phyloP scores from a whole-genome alignment of 169 alveolate genomes.

The Plasmodium falciparum region DNA sequence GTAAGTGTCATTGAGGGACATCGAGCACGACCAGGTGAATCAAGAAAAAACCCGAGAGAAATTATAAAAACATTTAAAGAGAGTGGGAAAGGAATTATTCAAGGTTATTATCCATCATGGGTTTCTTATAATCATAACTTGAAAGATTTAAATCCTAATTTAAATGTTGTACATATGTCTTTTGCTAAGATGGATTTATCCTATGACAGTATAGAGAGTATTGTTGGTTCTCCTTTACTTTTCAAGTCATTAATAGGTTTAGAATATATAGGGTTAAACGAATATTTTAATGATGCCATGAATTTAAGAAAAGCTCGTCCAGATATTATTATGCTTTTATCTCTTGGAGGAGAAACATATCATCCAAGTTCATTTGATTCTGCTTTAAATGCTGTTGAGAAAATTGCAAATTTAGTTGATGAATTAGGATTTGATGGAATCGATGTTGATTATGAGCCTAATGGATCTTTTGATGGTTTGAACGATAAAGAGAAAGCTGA shows the following conservation, averaged over 20 bases:
- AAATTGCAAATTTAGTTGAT: constrained; percentile 16
- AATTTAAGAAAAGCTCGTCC: constrained; percentile 29
- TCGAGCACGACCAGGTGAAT: constrained; percentile 12
- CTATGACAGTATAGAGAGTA: constrained; percentile 3
- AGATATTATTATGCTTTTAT: constrained; percentile 20
- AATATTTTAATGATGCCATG: constrained; percentile 21
- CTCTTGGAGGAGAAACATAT: constrained; percentile 22
- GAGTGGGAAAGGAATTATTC: constrained; percentile 10
- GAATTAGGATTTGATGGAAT: constrained; percentile 25
- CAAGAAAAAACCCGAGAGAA: constrained; percentile 15
- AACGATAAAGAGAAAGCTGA: not conserved
- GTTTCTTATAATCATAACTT: constrained; percentile 14
- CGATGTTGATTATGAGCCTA: constrained; percentile 12
- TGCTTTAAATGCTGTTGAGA: constrained; percentile 10
- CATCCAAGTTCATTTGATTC: constrained; percentile 7
- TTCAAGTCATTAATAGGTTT: constrained; percentile 21
- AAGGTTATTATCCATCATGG: constrained; percentile 35
- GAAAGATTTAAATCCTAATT: constrained; percentile 8
- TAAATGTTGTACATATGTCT: constrained; percentile 7
- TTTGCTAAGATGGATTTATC: constrained; percentile 14
- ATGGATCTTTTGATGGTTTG: constrained; percentile 10
- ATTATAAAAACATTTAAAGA: constrained; percentile 4
- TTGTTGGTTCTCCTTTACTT: constrained; percentile 12
- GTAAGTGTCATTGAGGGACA: not conserved
- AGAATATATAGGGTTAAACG: constrained; percentile 23